Base-by-base conservation (phyloP, 108 stramenopile species). In the Asterionellopsis glacialis region DNA sequence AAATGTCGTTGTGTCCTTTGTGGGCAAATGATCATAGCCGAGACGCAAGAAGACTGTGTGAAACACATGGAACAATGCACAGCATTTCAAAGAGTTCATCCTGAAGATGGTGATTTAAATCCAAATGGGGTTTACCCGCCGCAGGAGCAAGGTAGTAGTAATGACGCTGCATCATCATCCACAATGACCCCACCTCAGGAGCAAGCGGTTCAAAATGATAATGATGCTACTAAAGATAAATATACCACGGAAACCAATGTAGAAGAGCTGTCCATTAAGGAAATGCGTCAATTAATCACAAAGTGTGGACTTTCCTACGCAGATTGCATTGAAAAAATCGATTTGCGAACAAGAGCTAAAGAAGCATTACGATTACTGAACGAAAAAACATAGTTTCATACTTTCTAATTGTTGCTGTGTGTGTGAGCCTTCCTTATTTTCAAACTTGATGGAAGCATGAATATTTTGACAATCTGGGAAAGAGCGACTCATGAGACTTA, bases 51-150 rank as follows among this genome's bases (percentile, higher is more conserved):
- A 5, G 52, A 53, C 52, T 53, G 52, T 25, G 52, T 25, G 25
- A 25, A 6, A 25, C 52, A 53, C 52, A 53, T 53, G 52, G 52
- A 6, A 21, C 24, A 25, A 25, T 53, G 52, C 9, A 4, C 6
- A 24, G 52, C 52, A 23, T 53, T 53, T 25, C 24, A 22, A 53
- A 22, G 52, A 25, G 52, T 53, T 24, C 52, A 53, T 24, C 52
- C 19, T 3, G 23, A 19, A 25, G 24, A 53, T 53, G 52, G 52
- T 9, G 23, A 24, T 4, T 4, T 25, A 1, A 53, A 53, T 9
- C 52, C 52, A 53, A 21, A 53, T 21, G 52, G 52, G 1, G 52
- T 53, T 15, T 53, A 53, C 13, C 52, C 52, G 15, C 52, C 52
- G 4, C 22, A 53, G 52, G 52, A 53, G 22, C 10, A 16, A n/a